Conservation (phyloP, 2,329 filamentous ascomycete genomes). For the Tolypocladium tropicale region DNA sequence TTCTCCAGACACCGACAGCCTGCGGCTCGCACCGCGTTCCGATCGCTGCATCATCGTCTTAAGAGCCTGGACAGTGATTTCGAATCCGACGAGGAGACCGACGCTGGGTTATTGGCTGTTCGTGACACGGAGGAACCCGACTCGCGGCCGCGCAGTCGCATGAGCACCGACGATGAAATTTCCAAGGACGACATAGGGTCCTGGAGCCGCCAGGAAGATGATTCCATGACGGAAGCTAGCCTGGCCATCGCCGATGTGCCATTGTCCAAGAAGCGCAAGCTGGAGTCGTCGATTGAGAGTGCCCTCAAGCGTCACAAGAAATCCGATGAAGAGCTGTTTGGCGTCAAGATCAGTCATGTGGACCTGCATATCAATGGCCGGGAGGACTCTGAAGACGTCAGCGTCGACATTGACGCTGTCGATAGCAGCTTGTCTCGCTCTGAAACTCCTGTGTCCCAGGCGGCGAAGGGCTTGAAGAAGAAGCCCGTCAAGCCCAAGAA, state of each 20-base stretch:
- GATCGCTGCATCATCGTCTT: slow-evolving; percentile 70
- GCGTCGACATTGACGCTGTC: slow-evolving; percentile 34
- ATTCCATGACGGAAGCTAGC: slow-evolving; percentile 63
- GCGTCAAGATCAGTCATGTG: slow-evolving; percentile 45
- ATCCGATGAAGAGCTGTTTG: slow-evolving; percentile 68
- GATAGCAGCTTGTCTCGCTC: slow-evolving; percentile 31
- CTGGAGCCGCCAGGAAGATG: slow-evolving; percentile 45
- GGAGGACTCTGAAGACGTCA: slow-evolving; percentile 38
- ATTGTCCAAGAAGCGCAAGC: slow-evolving; percentile 60
- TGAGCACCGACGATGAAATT: slow-evolving; percentile 50
- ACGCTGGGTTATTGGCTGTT: slow-evolving; percentile 44
- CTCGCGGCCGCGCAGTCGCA: slow-evolving; percentile 68
- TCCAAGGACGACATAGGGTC: slow-evolving; percentile 38
- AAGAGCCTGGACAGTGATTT: slow-evolving; percentile 54
- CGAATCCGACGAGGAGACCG: slow-evolving; percentile 79
- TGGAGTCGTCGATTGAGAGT: slow-evolving; percentile 54
- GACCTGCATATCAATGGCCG: slow-evolving; percentile 37
- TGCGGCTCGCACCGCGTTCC: slow-evolving; percentile 49
- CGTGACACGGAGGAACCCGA: slow-evolving; percentile 80
- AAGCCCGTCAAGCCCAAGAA: slow-evolving; percentile 50
- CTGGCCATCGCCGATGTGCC: slow-evolving; percentile 50
- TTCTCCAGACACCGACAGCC: slow-evolving; percentile 55
- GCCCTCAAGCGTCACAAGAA: slow-evolving; percentile 75
- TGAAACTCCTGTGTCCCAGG: slow-evolving; percentile 32
- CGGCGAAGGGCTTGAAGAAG: slow-evolving; percentile 45